Percentiles rank a stretch among this genome's conserved stretches.
phyloP scores from a whole-genome alignment of 495 filamentous ascomycete genomes.

The Parachaetomium inaequale region DNA sequence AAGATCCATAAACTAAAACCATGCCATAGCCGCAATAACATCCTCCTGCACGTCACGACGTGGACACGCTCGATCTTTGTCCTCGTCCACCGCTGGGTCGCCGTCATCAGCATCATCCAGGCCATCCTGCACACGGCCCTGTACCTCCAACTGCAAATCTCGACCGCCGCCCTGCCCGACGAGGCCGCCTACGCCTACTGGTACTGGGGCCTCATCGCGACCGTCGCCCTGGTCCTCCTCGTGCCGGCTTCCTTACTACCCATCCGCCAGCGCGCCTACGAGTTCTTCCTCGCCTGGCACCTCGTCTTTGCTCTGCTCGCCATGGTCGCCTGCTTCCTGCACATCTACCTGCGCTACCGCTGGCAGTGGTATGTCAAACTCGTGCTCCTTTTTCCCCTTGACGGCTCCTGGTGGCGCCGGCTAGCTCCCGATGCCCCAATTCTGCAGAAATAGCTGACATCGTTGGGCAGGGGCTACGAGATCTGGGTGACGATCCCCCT shows the following conservation, averaged over 20 bases:
- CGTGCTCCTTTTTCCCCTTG: too few species aligned
- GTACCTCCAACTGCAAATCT: neutral
- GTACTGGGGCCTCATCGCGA: too few species aligned
- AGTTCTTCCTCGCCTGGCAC: neutral
- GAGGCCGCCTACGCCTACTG: too few species aligned
- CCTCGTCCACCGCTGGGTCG: neutral
- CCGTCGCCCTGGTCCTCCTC: neutral
- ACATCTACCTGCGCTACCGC: neutral
- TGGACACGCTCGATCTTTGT: neutral
- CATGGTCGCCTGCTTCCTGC: neutral
- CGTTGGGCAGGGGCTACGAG: conserved; percentile 1
- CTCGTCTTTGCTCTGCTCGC: neutral
- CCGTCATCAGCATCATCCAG: neutral
- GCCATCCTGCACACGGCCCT: neutral
- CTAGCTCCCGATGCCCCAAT: too few species aligned
- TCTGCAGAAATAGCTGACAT: too few species aligned
- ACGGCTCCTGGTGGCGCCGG: too few species aligned
- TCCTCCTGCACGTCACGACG: too few species aligned
- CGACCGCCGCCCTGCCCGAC: neutral
- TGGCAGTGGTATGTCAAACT: too few species aligned
- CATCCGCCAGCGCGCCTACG: neutral
- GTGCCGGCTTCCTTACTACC: neutral
- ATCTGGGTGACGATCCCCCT: neutral
- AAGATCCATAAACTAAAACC: too few species aligned
- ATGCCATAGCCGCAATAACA: too few species aligned